These are phyloP conservation scores for Rhizophagus clarus DNA, from an alignment of 192 early-diverging fungal genomes.

Conservation along the genomic window DNA sequence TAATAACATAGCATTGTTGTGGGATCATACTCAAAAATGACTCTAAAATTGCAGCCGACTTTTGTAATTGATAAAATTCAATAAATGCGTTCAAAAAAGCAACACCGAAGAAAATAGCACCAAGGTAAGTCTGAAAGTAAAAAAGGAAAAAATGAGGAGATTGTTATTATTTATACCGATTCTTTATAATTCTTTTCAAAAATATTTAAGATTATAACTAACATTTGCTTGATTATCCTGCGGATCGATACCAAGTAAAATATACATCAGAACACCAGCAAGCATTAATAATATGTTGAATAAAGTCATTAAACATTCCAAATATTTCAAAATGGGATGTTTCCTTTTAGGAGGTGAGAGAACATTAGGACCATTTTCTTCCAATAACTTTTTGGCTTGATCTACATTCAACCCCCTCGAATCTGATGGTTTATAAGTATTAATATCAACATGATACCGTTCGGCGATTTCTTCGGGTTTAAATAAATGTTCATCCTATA, in stretches of 20 bases:
- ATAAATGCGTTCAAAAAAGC: constrained; percentile 89
- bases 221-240: constrained; percentile 78
- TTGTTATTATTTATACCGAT: not conserved
- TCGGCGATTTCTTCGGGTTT: constrained; percentile 47
- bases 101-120: constrained; percentile 85
- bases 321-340: constrained; percentile 73
- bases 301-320: constrained; percentile 71
- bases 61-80: constrained; percentile 92
- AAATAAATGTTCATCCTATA: constrained; percentile 55
- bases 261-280: constrained; percentile 79
- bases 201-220: constrained; percentile 34
- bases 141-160: not conserved
- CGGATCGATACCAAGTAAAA: constrained; percentile 79
- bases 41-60: constrained; percentile 85
- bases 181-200: not conserved
- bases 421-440: constrained; percentile 61
- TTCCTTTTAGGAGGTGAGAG: constrained; percentile 86
- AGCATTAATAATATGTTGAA: constrained; percentile 91
- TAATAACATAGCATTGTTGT: constrained; percentile 75
- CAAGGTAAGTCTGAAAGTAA: constrained; percentile 76
- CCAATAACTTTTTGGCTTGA: constrained; percentile 67
- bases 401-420: constrained; percentile 69
- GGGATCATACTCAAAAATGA: constrained; percentile 94
- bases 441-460: constrained; percentile 46
- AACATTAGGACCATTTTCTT: constrained; percentile 78